phyloP scores from a whole-genome alignment of 768 basidiomycete species.

The Tricholoma sp. region DNA sequence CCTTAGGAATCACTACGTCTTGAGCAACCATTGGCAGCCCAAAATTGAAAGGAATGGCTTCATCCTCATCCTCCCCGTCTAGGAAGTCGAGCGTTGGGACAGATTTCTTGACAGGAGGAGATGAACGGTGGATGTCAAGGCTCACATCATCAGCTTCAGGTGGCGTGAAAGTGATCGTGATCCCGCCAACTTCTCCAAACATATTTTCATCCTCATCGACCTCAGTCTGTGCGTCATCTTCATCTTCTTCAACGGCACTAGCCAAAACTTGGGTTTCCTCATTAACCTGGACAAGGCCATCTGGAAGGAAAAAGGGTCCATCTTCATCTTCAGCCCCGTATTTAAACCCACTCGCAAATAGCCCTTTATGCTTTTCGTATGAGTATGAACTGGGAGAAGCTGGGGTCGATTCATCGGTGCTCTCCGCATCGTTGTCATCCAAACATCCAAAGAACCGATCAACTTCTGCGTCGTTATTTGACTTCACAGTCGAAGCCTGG shows the following conservation, averaged over 20 bases:
- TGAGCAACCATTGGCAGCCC: conserved; percentile 2
- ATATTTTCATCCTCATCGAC: conserved; percentile 44
- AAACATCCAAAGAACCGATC: conserved; percentile 77
- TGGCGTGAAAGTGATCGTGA: conserved; percentile 68
- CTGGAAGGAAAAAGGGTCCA: conserved; percentile 41
- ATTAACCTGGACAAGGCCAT: conserved; percentile 28
- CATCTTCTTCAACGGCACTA: conserved; percentile 37
- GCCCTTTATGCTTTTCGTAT: conserved; percentile 52
- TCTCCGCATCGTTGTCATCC: conserved; percentile 43
- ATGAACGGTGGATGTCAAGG: conserved; percentile 23
- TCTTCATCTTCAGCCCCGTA: conserved; percentile 46
- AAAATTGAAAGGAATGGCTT: conserved; percentile 12
- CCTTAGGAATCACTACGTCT: neutral
- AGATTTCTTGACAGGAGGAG: conserved; percentile 22
- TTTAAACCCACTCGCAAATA: conserved; percentile 53
- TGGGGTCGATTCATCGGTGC: conserved; percentile 33
- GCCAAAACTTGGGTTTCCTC: conserved; percentile 25
- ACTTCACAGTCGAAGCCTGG: conserved; percentile 14
- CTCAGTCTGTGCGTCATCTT: conserved; percentile 27
- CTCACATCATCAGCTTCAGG: conserved; percentile 39
- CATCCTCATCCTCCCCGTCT: conserved; percentile 14
- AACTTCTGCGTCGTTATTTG: conserved; percentile 34
- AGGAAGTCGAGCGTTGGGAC: conserved; percentile 33
- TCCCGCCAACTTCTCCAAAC: conserved; percentile 63
- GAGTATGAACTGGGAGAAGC: conserved; percentile 36